Evolutionary conservation across 176 grass and related monocot genomes (phyloP).

Genomic region (Triticum dicoccoides): DNA sequence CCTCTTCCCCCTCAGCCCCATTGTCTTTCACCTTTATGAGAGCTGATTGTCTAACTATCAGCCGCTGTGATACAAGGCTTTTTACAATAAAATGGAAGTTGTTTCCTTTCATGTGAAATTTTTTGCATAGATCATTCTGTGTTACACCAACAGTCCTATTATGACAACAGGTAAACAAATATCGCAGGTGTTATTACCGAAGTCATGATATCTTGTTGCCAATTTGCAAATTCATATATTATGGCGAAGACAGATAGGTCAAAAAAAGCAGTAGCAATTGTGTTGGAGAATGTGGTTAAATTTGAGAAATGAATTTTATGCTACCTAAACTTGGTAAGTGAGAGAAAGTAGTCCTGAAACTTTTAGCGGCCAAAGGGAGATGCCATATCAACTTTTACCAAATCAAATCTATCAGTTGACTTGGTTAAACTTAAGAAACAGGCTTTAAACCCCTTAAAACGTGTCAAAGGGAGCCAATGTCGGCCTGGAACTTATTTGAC

Average conservation of each 20-base stretch:
- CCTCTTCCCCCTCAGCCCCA: constrained; percentile 44
- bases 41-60: constrained; percentile 85
- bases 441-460: not conserved
- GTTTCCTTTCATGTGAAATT: constrained; percentile 76
- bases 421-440: not conserved
- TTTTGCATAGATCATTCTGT: constrained; percentile 75
- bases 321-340: not conserved
- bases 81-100: constrained; percentile 93
- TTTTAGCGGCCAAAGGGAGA: not conserved
- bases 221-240: not conserved
- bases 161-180: constrained; percentile 15
- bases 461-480: not conserved
- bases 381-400: not conserved
- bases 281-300: constrained; percentile 20
- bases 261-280: not conserved
- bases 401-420: not conserved
- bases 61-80: constrained; percentile 59
- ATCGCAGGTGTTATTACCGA: not conserved
- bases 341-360: not conserved
- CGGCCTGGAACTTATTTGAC: not conserved
- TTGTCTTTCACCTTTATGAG: constrained; percentile 74
- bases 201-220: not conserved
- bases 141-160: constrained; percentile 84
- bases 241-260: not conserved
- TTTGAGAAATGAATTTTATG: not conserved